A percentile compares a stretch with the other conserved stretches of the same genome.
Evolutionary conservation across 2,329 filamentous ascomycete genomes (phyloP).

Genomic region (Diaporthe ilicicola): DNA sequence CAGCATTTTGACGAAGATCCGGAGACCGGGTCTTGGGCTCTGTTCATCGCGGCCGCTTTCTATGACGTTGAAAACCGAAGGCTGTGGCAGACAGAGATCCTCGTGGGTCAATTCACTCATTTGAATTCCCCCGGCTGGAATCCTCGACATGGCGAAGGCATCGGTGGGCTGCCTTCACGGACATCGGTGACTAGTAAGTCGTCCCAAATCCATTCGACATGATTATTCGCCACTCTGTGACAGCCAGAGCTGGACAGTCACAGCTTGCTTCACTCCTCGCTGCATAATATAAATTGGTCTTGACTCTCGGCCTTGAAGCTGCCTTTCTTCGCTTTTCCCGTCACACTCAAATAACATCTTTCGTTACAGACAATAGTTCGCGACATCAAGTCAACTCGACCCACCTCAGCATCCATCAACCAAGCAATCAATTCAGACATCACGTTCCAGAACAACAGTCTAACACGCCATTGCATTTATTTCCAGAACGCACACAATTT

Average conservation of each 20-base stretch:
- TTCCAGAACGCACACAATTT: not conserved
- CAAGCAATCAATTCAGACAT: not conserved
- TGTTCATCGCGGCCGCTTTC: constrained; percentile 44
- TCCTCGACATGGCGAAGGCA: not conserved
- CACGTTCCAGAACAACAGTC: not conserved
- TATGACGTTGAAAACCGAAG: constrained; percentile 42
- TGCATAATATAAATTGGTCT: not conserved
- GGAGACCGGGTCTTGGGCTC: constrained; percentile 40
- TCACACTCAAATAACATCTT: not conserved
- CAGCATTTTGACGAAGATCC: constrained; percentile 40
- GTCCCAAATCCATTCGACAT: not conserved
- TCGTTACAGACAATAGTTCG: not conserved
- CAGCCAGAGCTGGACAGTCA: not conserved
- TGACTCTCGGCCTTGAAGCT: not conserved
- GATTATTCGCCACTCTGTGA: not conserved
- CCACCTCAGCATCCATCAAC: not conserved
- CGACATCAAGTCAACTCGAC: not conserved
- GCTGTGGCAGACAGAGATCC: constrained; percentile 45
- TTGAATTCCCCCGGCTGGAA: constrained; percentile 14
- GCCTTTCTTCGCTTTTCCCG: not conserved
- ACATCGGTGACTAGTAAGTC: constrained; percentile 14
- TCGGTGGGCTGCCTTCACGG: not conserved
- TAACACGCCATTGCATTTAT: not conserved
- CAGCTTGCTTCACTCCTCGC: not conserved
- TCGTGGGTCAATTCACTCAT: constrained; percentile 37